phyloP scores from a whole-genome alignment of 2,329 filamentous ascomycete genomes.

The Aspergillus calidoustus region DNA sequence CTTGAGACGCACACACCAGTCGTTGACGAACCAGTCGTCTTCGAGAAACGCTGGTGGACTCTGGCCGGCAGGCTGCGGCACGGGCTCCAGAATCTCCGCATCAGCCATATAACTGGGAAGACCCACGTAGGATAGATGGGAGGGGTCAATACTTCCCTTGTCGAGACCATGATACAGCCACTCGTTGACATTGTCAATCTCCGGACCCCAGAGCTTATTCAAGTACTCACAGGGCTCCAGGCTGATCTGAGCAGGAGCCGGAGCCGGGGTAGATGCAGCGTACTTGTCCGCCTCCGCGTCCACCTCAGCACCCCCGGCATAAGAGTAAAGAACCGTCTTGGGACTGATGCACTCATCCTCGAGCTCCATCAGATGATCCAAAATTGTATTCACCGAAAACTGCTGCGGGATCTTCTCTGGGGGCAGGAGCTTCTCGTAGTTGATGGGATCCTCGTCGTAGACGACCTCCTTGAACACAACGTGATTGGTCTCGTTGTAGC shows the following conservation, averaged over 20 bases:
- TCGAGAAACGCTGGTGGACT: not conserved
- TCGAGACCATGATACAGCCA: not conserved
- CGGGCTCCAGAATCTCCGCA: not conserved
- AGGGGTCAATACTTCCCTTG: not conserved
- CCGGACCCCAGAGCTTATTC: too few relatives aligned
- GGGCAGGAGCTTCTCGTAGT: not conserved
- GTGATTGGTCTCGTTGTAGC: not conserved
- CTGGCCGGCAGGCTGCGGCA: too few relatives aligned
- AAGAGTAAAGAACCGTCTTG: not conserved
- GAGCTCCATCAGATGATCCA: not conserved
- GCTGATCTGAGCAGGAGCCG: too few relatives aligned
- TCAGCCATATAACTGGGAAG: not conserved
- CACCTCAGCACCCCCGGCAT: too few relatives aligned
- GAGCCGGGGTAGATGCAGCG: too few relatives aligned
- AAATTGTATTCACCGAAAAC: too few relatives aligned
- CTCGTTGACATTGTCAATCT: not conserved
- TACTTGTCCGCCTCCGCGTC: too few relatives aligned
- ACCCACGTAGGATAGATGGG: not conserved
- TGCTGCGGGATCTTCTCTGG: too few relatives aligned
- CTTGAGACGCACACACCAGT: not conserved
- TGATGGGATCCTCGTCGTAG: not conserved
- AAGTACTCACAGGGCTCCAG: too few relatives aligned
- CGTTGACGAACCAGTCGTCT: not conserved
- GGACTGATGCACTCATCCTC: not conserved
- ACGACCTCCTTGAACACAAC: not conserved